Evolutionary conservation across 768 basidiomycete genomes (phyloP), one percentile per base, ranked within the genome.

Genomic region (Neoboletus magnificus): DNA sequence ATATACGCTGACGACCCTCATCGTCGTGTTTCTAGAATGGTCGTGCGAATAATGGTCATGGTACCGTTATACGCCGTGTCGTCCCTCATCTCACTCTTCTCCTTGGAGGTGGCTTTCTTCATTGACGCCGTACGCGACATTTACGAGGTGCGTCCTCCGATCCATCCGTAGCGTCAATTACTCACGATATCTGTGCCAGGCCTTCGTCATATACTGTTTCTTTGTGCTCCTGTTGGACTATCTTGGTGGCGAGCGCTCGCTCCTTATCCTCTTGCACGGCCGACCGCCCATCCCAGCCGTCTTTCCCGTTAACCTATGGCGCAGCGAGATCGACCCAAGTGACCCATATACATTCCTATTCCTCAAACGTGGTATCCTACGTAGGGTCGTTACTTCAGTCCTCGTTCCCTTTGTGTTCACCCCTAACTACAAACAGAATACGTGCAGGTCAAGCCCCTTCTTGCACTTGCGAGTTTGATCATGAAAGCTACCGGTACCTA

Each of bases 11-110:
- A 15, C 40, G 6, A 22, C 29, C 74, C 62, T 50, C 33, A 53
- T 41, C 2, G 6, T 22, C 23, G 3, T 23, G 16, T 20, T 43
- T 32, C 6, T 10, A 89, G 96, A 60, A 89, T 91, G 82, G 94
- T 96, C 47, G 80, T 97, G 42, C 82, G 97, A 45, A 97, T 98
- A 67, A 93, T 98, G 90, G 59, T 98, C 62, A 98, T 98, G 94
- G 91, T 91, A 6, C 96, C 96, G 0, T 76, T 98, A 29, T 98
- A 99, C 69, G 93, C 85, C 1, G 77, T 98, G 29, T 81, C 97
- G 0, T 94, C 93, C 4, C 77, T 98, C 61, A 93, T 98, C 58
- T 93, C 96, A 0, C 77, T 99, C 39, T 92, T 94, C 75, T 97
- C 94, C 0, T 76, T 98, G 52, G 89, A 96, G 67, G 93, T 90